These are phyloP conservation scores for Macrophomina tecta DNA, from an alignment of 2,329 filamentous ascomycete species.

Conservation along the genomic window DNA sequence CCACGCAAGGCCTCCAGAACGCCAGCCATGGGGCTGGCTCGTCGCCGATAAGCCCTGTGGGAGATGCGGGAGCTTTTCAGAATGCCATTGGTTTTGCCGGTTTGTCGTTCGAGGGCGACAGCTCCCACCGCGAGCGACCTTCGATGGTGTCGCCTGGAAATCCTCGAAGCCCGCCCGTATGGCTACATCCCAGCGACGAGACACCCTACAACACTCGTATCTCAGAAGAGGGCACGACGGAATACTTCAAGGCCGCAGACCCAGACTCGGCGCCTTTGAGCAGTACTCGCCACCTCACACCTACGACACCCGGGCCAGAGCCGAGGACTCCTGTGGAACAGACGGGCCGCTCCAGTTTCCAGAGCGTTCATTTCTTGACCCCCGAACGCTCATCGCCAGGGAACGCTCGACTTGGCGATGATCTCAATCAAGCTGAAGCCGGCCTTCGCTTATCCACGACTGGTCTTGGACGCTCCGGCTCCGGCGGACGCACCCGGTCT, in stretches of 20 bases:
- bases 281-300: conserved; percentile 60
- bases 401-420: conserved; percentile 63
- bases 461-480: conserved; percentile 45
- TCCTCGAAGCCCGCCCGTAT: conserved; percentile 50
- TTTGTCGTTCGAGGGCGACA: conserved; percentile 51
- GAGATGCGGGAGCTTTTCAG: conserved; percentile 55
- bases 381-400: conserved; percentile 41
- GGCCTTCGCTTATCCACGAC: conserved; percentile 47
- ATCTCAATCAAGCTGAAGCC: conserved; percentile 65
- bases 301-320: conserved; percentile 57
- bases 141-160: conserved; percentile 46
- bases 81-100: conserved; percentile 55
- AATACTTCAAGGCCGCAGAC: conserved; percentile 61
- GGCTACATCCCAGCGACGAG: conserved; percentile 31
- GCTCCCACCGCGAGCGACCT: conserved; percentile 34
- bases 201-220: conserved; percentile 36
- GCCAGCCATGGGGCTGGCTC: conserved; percentile 37
- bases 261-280: conserved; percentile 67
- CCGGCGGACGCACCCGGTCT: conserved; percentile 52
- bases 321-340: conserved; percentile 48
- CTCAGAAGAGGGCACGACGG: conserved; percentile 56
- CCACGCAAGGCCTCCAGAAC: conserved; percentile 37
- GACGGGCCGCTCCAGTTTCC: conserved; percentile 57
- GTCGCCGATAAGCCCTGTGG: conserved; percentile 47
- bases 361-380: conserved; percentile 61